Base-by-base conservation (phyloP, 306 rosid species). In the Lupinus albus region DNA sequence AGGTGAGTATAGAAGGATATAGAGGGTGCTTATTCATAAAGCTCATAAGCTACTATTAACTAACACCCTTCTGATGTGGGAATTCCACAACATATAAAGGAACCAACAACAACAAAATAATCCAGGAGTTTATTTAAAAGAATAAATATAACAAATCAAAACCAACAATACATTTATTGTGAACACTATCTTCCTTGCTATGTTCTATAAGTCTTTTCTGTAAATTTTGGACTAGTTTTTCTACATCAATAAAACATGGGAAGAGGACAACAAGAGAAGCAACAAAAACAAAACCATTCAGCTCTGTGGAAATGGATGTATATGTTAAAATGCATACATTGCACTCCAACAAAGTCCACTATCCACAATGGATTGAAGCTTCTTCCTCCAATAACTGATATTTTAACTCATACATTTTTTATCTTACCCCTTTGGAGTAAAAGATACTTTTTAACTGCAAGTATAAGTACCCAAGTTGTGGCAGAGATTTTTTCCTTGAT, bases 401-500 rank as follows among this genome's bases (percentile, higher is more conserved):
- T n/a, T 36, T 36, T 32, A 50, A 42, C 59, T 76, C 60, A 77
- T 47, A 70, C 3, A 61, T 58, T 70, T 61, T 82, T 82, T 20
- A 82, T 64, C 54, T 81, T 79, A 51, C 80, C 80, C 73, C 78
- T 82, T 61, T 89, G 82, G 71, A 82, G 70, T 62, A 87, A 81
- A 52, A 94, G 75, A 81, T 64, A 84, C 81, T 92, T 85, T 84
- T 76, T 84, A 77, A 81, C 18, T 59, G 97, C 96, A 60, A 94
- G 95, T 58, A 91, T 84, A 58, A 94, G 79, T 33, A 94, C 91
- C 99, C 99, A 88, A 20, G 99, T 84, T 49, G 89, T 74, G 51
- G 96, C 88, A 18, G 87, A 82, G 53, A 94, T 88, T 70, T 94
- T 94, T 78, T 94, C 99, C 86, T 94, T 94, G 85, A 94, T 94